Conservation (phyloP, 2,329 filamentous ascomycete genomes). For the Sporothrix phasma region DNA sequence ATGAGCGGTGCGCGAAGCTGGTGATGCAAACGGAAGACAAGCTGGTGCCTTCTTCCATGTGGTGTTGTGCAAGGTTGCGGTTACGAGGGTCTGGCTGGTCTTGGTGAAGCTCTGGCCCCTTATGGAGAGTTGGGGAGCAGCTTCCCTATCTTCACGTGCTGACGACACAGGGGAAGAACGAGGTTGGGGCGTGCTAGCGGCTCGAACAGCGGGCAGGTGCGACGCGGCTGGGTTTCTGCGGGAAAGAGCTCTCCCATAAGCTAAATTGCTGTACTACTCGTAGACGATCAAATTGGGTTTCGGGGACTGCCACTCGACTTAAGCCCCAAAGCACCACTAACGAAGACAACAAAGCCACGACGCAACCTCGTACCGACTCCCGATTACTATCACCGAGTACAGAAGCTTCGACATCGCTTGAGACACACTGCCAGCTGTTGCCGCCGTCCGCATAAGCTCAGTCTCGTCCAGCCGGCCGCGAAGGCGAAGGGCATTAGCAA, state of each 20-base stretch:
- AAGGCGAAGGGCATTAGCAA: neutral
- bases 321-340: neutral
- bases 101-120: constrained; percentile 7
- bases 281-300: neutral
- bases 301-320: neutral
- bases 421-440: neutral
- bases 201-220: neutral
- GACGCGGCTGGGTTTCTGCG: constrained; percentile 2
- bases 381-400: neutral
- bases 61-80: neutral
- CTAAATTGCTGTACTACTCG: neutral
- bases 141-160: constrained; percentile 9
- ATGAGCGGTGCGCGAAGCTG: neutral
- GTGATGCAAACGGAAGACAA: too few species aligned
- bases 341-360: neutral
- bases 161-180: neutral
- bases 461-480: neutral
- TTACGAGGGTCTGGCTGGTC: neutral
- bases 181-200: constrained; percentile 2
- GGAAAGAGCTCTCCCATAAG: constrained; percentile 1
- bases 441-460: neutral
- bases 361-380: neutral
- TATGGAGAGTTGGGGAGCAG: neutral
- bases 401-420: too few species aligned
- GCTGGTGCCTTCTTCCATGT: too few species aligned